phyloP scores from a whole-genome alignment of 305 asterid species.

The Solanum hybrid region DNA sequence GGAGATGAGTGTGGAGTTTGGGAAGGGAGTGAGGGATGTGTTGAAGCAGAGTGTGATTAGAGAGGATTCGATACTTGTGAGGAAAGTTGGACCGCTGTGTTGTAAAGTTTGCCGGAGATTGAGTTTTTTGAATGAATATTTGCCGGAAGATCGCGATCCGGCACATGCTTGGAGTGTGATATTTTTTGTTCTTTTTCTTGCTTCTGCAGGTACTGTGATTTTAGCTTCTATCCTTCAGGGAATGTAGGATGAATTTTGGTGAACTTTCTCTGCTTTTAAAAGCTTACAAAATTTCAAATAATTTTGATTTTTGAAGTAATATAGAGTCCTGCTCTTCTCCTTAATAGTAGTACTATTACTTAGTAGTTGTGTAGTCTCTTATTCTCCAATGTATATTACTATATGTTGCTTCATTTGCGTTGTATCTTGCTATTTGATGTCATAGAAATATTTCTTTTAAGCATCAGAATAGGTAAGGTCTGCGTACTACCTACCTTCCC shows the following conservation, averaged over 20 bases:
- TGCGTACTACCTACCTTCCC: not conserved
- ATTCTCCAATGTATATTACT: not conserved
- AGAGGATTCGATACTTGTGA: conserved; percentile 77
- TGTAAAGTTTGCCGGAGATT: conserved; percentile 29
- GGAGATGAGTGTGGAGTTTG: conserved; percentile 89
- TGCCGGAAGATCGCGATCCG: conserved; percentile 98
- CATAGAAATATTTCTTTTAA: not conserved
- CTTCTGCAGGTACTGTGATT: conserved; percentile 40
- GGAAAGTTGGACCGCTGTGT: conserved; percentile 60
- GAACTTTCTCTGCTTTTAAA: not conserved
- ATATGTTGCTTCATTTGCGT: not conserved
- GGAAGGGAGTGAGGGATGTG: conserved; percentile 87
- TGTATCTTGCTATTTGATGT: not conserved
- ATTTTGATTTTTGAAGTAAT: not conserved
- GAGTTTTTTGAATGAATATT: conserved; percentile 59
- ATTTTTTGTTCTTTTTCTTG: conserved; percentile 35
- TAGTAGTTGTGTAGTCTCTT: not conserved
- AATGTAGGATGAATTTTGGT: not conserved
- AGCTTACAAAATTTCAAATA: not conserved
- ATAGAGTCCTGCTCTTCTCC: not conserved
- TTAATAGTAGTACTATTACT: not conserved
- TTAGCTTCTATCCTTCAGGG: not conserved
- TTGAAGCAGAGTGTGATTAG: conserved; percentile 68
- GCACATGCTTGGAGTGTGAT: conserved; percentile 68
- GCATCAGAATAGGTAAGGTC: not conserved